Evolutionary conservation across 345 rosid species (phyloP), one percentile per base, ranked within the genome.

Genomic region (Eucalyptus lansdowneana): DNA sequence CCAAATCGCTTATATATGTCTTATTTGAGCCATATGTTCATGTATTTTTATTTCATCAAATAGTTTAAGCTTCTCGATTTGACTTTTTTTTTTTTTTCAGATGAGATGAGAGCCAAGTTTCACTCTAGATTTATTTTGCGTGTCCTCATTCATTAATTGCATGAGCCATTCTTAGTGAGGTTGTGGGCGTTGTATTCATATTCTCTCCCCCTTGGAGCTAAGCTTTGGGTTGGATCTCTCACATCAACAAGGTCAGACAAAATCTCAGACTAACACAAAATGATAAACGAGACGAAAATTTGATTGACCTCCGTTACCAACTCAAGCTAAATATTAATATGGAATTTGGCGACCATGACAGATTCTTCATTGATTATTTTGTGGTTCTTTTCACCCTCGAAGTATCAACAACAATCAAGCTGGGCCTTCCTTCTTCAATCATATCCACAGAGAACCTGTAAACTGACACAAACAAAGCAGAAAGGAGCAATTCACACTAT

Each of bases 1-100:
- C 3, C 15, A 11, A 1, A 21, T 19, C 1, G 4, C 8, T 37
- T 37, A 40, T 37, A 1, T 37, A 37, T 11, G 0, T 19, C 27
- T 34, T 72, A 21, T 37, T 19, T 21, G 8, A 4, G 7, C 24
- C 27, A 7, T 37, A 37, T 37, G 2, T 37, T 19, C 27, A 9
- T 76, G 15, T 21, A 6, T 10, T 76, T 4, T 9, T 2, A 37
- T 37, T 76, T 37, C 1, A 21, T 19, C 15, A 9, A 76, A 37
- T 37, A 76, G 45, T 12, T 37, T 76, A 37, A 76, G 47, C 14
- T 76, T 37, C 15, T 76, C 0, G 1, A 4, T 37, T 6, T 11
- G 25, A 34, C 27, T 1, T 2, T 37, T 19, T 72, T 19, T 34
- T 34, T 34, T 34, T 19, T 37, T 37, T 10, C 45, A 37, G 14